These are phyloP conservation scores for Fusarium equiseti DNA, from an alignment of 2,329 filamentous ascomycete species.

Conservation along the genomic window DNA sequence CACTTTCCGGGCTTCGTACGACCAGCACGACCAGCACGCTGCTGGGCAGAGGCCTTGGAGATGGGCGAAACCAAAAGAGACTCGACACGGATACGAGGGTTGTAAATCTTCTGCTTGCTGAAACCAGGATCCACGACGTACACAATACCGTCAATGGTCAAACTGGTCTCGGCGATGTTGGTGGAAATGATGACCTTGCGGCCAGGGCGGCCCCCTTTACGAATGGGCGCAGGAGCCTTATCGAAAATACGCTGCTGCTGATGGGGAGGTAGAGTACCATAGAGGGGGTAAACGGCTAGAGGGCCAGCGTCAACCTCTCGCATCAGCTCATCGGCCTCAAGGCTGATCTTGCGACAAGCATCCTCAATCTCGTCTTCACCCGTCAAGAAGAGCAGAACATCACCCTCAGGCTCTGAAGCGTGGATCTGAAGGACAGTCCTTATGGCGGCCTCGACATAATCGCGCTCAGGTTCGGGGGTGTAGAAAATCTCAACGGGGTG, in stretches of 20 bases:
- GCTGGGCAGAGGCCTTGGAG: slow-evolving; percentile 96
- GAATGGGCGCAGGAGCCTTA: slow-evolving; percentile 79
- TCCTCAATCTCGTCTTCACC: slow-evolving; percentile 99
- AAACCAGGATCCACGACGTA: slow-evolving; percentile 99
- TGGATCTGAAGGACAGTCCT: slow-evolving; percentile 97
- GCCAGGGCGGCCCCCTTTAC: slow-evolving; percentile 84
- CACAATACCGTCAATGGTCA: slow-evolving; percentile 98
- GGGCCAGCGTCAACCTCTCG: slow-evolving; percentile 93
- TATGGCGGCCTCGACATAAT: slow-evolving; percentile 96
- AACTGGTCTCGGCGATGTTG: slow-evolving; percentile 96
- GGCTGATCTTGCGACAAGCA: slow-evolving; percentile 87
- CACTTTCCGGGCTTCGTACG: slow-evolving; percentile 98
- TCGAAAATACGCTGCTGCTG: slow-evolving; percentile 98
- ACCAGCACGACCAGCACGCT: slow-evolving; percentile 98
- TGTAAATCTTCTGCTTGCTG: slow-evolving; percentile 99
- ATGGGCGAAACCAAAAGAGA: slow-evolving; percentile 98
- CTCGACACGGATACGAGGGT: slow-evolving; percentile 95
- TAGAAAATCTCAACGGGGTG: slow-evolving; percentile 99
- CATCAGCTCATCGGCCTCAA: slow-evolving; percentile 92
- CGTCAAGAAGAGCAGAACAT: slow-evolving; percentile 93
- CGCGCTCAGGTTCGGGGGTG: slow-evolving; percentile 93
- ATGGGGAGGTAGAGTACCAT: slow-evolving; percentile 89
- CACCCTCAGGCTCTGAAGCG: slow-evolving; percentile 89
- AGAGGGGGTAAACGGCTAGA: slow-evolving; percentile 90
- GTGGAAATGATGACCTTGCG: slow-evolving; percentile 94